Evolutionary conservation across 2,329 filamentous ascomycete genomes (phyloP).

Genomic region (Celoporthe dispersa): DNA sequence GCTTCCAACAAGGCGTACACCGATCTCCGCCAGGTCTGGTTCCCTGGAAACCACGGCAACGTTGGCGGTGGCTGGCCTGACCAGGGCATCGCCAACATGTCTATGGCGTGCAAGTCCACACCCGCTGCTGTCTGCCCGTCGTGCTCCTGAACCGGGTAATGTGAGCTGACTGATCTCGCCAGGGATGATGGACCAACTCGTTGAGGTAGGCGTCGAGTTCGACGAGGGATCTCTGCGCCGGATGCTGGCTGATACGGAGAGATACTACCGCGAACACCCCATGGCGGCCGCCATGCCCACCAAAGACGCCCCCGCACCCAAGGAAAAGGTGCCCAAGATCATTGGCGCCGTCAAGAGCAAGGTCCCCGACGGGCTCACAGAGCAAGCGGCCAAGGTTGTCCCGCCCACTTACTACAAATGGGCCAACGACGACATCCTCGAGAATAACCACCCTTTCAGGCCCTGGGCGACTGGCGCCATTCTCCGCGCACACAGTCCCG

Average conservation of each 20-base stretch:
- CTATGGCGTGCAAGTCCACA: constrained; percentile 40
- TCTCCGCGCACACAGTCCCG: constrained; percentile 41
- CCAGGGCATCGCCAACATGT: constrained; percentile 46
- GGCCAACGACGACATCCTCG: constrained; percentile 54
- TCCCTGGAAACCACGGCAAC: constrained; percentile 73
- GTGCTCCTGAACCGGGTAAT: no score
- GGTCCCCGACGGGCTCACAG: constrained; percentile 22
- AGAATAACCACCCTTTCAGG: constrained; percentile 51
- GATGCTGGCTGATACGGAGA: constrained; percentile 41
- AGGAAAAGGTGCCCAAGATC: constrained; percentile 18
- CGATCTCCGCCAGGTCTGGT: constrained; percentile 62
- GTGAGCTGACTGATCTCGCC: neutral
- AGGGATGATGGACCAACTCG: constrained; percentile 63
- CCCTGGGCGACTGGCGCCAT: constrained; percentile 55
- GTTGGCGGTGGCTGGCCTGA: constrained; percentile 70
- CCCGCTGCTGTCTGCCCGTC: neutral
- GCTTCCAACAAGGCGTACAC: constrained; percentile 44
- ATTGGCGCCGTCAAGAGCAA: constrained; percentile 17
- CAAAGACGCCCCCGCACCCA: constrained; percentile 25
- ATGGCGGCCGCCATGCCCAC: constrained; percentile 25
- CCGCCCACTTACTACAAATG: constrained; percentile 37
- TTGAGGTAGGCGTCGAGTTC: constrained; percentile 56
- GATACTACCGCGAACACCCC: constrained; percentile 32
- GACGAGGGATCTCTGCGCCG: constrained; percentile 46
- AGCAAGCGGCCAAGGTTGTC: constrained; percentile 10